Percentiles rank a stretch among this genome's conserved stretches.
Conservation (phyloP, 371 early-diverging fungal genomes). For the Lichtheimia ramosa region DNA sequence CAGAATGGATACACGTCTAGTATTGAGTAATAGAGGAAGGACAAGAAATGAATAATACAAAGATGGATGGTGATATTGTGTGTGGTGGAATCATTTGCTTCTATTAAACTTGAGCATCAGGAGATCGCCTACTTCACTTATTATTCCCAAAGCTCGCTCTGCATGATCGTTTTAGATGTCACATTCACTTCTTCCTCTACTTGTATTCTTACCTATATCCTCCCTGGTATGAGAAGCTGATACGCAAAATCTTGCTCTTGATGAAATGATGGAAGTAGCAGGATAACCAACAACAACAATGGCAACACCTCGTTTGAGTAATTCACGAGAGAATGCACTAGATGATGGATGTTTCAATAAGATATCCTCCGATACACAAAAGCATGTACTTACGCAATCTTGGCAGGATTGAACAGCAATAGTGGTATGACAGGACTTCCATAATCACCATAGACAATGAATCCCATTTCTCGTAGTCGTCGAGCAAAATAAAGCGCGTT, state of each 20-base stretch:
- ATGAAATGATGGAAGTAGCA: constrained; percentile 96
- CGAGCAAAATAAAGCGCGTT: constrained; percentile 89
- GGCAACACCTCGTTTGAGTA: constrained; percentile 90
- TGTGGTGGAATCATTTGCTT: not conserved
- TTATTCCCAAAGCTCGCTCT: constrained; percentile 42
- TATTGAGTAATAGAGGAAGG: no score
- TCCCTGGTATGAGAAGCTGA: constrained; percentile 94
- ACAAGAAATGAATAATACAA: no score
- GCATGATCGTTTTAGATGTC: not conserved
- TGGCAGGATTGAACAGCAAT: constrained; percentile 96
- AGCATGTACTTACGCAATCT: constrained; percentile 73
- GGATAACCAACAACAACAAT: constrained; percentile 99
- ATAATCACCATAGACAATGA: constrained; percentile 93
- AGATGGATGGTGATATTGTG: no score
- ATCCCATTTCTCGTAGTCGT: constrained; percentile 86
- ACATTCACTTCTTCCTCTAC: constrained; percentile 3
- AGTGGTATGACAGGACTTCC: constrained; percentile 98
- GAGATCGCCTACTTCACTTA: constrained; percentile 59
- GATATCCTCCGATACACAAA: no score
- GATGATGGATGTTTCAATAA: not conserved
- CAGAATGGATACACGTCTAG: no score
- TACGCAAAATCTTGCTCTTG: constrained; percentile 97
- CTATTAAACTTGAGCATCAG: constrained; percentile 46
- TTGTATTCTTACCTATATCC: constrained; percentile 76
- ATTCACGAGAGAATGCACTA: constrained; percentile 92